Evolutionary conservation across 164 flowering plant genomes (phyloP), one percentile per base, ranked within the genome.

Genomic region (Vitis rotundifolia): DNA sequence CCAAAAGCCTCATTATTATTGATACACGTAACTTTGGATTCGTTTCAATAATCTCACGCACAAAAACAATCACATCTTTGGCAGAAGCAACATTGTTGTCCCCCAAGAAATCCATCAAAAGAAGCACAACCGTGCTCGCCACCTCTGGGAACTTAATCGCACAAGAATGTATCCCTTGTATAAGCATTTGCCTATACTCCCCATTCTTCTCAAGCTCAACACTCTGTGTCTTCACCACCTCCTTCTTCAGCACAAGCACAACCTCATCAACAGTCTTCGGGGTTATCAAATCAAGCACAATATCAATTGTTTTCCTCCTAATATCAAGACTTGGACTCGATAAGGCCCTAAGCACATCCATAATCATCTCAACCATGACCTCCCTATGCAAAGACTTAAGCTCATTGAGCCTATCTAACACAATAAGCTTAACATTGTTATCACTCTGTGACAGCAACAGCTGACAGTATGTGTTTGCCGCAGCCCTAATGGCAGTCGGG

Each of bases 91-190:
- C 91, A 73, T 91, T 94, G 82, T 73, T 83, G 64, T 94, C 99
- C 3, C 99, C 95, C 80, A 92, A 81, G 91, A 91, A 92, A 80
- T 94, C 99, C 98, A 94, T 94, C 85, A 94, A 75, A 19, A 92
- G 86, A 83, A 91, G 97, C 64, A 94, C 97, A 71, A 94, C 99
- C 2, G 97, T 91, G 81, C 99, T 88, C 13, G 99, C 98, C 47
- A 94, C 98, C 75, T 92, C 99, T 1, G 99, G 97, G 76, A 89
- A 94, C 73, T 91, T 92, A 59, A 94, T 81, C 0, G 97, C 98
- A 79, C 99, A 94, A 5, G 94, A 75, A 83, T 94, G 96, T 8
- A 94, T 94, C 18, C 98, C 98, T 73, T 94, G 98, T 60, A 94
- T 91, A 56, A 94, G 88, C 97, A 94, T 91, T 73, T 94, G 98